A percentile compares a stretch with the other conserved stretches of the same genome.
Evolutionary conservation across 1,284 basidiomycete species (phyloP).

Genomic region (Phlebopus sp.): DNA sequence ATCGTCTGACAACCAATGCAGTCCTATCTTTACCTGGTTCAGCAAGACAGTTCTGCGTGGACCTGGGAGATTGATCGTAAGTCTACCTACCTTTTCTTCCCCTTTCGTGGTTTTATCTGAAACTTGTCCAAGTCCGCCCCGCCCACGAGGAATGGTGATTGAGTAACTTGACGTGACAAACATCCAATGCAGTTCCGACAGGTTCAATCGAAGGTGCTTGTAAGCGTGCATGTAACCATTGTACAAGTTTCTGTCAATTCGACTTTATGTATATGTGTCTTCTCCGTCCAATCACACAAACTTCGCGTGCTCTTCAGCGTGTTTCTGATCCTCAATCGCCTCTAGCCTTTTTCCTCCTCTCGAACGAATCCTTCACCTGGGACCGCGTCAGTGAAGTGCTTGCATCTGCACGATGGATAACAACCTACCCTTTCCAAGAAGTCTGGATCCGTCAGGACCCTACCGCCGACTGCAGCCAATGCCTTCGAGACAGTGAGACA

Average conservation of each 20-base stretch:
- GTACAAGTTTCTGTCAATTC: neutral
- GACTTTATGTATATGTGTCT: too few relatives aligned
- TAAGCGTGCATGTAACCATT: neutral
- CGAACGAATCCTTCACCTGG: slow-evolving; percentile 27
- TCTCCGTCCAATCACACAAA: too few relatives aligned
- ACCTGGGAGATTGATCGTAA: slow-evolving; percentile 70
- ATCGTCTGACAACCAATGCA: slow-evolving; percentile 20
- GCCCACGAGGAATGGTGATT: slow-evolving; percentile 42
- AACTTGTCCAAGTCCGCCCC: slow-evolving; percentile 34
- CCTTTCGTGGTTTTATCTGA: neutral
- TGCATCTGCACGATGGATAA: neutral
- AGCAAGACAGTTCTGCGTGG: slow-evolving; percentile 61
- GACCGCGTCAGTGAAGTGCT: slow-evolving; percentile 1
- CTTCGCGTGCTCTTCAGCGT: neutral
- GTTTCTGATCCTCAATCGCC: neutral
- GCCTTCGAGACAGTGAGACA: slow-evolving; percentile 57
- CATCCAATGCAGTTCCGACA: neutral
- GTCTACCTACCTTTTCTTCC: slow-evolving; percentile 16
- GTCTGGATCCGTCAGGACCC: slow-evolving; percentile 52
- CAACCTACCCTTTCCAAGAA: slow-evolving; percentile 21
- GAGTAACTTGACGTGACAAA: neutral
- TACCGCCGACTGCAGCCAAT: slow-evolving; percentile 55
- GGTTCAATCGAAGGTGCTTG: too few relatives aligned
- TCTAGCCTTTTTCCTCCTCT: slow-evolving; percentile 23
- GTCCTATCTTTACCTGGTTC: slow-evolving; percentile 55